A percentile compares a stretch with the other conserved stretches of the same genome.
Conservation (phyloP, 805 yeast species). For the Kodamaea neixiangensis region DNA sequence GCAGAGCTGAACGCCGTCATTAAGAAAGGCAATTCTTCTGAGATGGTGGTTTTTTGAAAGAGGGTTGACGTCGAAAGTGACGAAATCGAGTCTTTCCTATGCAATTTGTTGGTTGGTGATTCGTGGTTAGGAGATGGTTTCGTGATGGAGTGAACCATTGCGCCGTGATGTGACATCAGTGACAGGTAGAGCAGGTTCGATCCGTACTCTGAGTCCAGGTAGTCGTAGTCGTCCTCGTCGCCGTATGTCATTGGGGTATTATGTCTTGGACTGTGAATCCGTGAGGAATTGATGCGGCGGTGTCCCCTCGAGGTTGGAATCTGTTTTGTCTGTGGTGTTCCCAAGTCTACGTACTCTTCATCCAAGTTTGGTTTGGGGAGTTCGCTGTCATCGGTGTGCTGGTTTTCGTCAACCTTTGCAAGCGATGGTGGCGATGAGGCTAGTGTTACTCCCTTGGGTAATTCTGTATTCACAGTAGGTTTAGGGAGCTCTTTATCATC, state of each 20-base stretch:
- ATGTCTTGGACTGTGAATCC: slow-evolving; percentile 7
- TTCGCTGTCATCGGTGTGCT: neutral
- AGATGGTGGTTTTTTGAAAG: slow-evolving; percentile 52
- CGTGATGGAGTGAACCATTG: slow-evolving; percentile 44
- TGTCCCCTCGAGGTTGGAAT: slow-evolving; percentile 6
- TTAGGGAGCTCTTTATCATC: neutral
- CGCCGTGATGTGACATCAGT: slow-evolving; percentile 25
- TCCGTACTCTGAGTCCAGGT: slow-evolving; percentile 30
- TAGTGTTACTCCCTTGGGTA: neutral
- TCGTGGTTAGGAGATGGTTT: slow-evolving; percentile 12
- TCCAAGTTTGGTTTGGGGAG: slow-evolving; percentile 1
- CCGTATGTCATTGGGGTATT: slow-evolving; percentile 6
- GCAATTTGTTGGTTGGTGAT: slow-evolving; percentile 4
- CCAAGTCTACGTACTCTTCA: neutral
- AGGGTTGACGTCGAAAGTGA: slow-evolving; percentile 36
- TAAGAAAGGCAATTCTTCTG: slow-evolving; percentile 66
- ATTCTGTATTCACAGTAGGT: neutral
- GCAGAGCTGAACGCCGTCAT: slow-evolving; percentile 69
- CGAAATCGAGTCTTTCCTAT: slow-evolving; percentile 29
- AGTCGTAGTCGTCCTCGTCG: slow-evolving; percentile 16
- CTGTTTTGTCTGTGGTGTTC: neutral
- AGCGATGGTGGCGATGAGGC: neutral
- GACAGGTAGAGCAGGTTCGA: slow-evolving; percentile 24
- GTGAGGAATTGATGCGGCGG: slow-evolving; percentile 6
- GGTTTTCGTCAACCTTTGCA: neutral